These are phyloP conservation scores for Neofusicoccum cordaticola DNA, from an alignment of 2,329 filamentous ascomycete species.

Conservation along the genomic window DNA sequence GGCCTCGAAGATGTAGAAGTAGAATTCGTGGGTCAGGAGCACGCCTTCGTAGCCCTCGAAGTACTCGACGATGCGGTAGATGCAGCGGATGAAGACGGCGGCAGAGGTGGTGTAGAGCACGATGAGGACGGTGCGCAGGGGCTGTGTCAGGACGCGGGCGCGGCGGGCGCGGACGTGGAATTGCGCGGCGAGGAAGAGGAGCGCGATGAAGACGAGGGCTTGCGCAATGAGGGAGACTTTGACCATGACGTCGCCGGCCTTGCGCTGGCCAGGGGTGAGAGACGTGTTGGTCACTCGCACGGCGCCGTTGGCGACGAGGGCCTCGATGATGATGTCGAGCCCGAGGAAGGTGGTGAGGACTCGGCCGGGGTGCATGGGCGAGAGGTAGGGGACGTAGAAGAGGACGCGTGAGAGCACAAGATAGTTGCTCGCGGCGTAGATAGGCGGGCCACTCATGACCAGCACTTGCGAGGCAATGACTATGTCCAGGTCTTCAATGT, in stretches of 20 bases:
- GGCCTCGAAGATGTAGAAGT: constrained; percentile 56
- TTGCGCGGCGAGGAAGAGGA: constrained; percentile 44
- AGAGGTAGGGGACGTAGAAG: constrained; percentile 60
- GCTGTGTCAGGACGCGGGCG: constrained; percentile 40
- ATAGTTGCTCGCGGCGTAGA: constrained; percentile 59
- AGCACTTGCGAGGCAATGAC: constrained; percentile 31
- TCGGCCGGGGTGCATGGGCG: constrained; percentile 57
- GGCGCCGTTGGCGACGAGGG: constrained; percentile 53
- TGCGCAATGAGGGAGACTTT: constrained; percentile 52
- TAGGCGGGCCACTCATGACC: constrained; percentile 52
- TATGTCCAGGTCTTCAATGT: constrained; percentile 45
- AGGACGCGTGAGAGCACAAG: constrained; percentile 59
- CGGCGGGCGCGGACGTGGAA: constrained; percentile 47
- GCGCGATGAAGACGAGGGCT: constrained; percentile 49
- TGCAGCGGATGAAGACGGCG: constrained; percentile 49
- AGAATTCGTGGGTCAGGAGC: constrained; percentile 47
- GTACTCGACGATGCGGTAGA: constrained; percentile 54
- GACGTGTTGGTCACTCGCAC: constrained; percentile 42
- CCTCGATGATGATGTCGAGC: constrained; percentile 51
- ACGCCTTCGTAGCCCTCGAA: constrained; percentile 38
- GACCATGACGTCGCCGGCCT: constrained; percentile 46
- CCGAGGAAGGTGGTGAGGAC: constrained; percentile 59
- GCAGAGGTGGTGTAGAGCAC: constrained; percentile 49
- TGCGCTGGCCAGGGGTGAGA: constrained; percentile 35
- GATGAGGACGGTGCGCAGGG: constrained; percentile 44